Evolutionary conservation across 768 basidiomycete species (phyloP).

Genomic region (Lentinula sp.): DNA sequence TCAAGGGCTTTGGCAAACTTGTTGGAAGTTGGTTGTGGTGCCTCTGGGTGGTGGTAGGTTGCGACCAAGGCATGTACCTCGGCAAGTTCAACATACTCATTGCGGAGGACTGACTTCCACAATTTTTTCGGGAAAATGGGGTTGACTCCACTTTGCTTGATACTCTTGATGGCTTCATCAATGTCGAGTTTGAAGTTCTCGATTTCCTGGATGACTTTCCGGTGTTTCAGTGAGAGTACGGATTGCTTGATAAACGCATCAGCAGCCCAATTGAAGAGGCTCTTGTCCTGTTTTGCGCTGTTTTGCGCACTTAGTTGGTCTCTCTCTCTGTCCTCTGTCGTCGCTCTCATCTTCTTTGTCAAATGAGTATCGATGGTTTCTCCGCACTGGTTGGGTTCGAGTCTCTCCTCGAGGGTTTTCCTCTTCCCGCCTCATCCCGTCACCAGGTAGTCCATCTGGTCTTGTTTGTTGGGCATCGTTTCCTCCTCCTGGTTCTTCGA

Average conservation of each 20-base stretch:
- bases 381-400: not conserved
- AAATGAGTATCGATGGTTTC: not conserved
- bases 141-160: not conserved
- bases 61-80: not conserved
- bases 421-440: too few relatives aligned
- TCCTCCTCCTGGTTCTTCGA: too few relatives aligned
- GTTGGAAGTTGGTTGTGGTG: not conserved
- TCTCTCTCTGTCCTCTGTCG: too few relatives aligned
- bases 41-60: not conserved
- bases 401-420: not conserved
- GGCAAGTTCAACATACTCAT: not conserved
- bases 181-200: not conserved
- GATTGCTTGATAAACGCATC: not conserved
- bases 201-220: not conserved
- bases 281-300: not conserved
- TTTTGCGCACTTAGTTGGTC: not conserved
- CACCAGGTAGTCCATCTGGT: too few relatives aligned
- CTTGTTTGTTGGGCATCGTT: too few relatives aligned
- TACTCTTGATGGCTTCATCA: not conserved
- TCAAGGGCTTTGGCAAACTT: not conserved
- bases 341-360: not conserved
- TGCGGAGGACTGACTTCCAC: not conserved
- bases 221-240: not conserved
- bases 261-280: not conserved
- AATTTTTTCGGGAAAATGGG: not conserved